A percentile compares a stretch with the other conserved stretches of the same genome.
Evolutionary conservation across 164 flowering plant genomes (phyloP).

Genomic region (Brasenia schreberi): DNA sequence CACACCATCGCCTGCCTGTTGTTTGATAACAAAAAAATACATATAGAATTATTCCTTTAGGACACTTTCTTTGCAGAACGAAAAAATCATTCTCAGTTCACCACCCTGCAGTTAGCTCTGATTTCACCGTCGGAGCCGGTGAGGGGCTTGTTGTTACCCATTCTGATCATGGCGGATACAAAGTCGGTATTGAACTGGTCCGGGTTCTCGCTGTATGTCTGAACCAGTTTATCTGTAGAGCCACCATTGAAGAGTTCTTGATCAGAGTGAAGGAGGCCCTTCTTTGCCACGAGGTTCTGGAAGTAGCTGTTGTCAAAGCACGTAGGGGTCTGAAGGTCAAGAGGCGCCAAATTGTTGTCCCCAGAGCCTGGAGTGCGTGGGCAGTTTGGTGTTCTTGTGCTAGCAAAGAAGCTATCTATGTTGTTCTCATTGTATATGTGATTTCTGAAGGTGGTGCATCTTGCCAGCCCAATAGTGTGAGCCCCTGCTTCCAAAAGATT

Average conservation of each 20-base stretch:
- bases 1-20: no score
- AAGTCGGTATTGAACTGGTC: conserved; percentile 5
- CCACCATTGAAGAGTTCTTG: conserved; percentile 9
- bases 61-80: no score
- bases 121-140: neutral
- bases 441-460: conserved; percentile 1
- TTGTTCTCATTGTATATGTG: neutral
- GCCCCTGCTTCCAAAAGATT: neutral
- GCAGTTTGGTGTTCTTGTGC: neutral
- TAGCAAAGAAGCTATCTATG: neutral
- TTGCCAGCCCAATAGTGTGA: conserved; percentile 1
- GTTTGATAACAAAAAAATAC: no score
- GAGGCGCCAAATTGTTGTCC: conserved; percentile 1
- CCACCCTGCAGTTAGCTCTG: neutral
- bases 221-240: conserved; percentile 7
- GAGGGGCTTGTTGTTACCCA: conserved; percentile 6
- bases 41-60: no score
- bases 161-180: conserved; percentile 10
- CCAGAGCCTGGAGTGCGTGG: neutral
- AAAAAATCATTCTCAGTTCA: no score
- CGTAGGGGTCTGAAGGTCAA: neutral
- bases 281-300: neutral
- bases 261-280: conserved; percentile 10
- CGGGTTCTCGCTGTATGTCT: conserved; percentile 3
- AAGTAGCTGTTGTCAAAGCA: conserved; percentile 2